Evolutionary conservation across 2,329 filamentous ascomycete species (phyloP).

Genomic region (Ophiocordyceps polyrhachis-furcata): DNA sequence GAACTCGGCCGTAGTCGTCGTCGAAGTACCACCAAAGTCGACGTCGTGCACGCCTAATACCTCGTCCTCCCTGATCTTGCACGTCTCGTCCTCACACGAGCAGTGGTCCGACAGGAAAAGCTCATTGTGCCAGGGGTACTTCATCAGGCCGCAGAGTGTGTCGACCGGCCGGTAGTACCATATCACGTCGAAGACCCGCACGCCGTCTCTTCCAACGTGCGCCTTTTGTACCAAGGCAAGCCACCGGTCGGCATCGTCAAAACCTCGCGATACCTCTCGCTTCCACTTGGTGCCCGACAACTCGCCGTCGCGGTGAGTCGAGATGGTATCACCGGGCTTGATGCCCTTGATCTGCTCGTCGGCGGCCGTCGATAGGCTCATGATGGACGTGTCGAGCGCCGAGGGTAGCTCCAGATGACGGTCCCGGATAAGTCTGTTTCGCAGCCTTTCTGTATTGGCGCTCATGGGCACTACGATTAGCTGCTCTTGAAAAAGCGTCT

Average conservation of each 20-base stretch:
- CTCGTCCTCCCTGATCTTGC: constrained; percentile 32
- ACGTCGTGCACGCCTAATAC: constrained; percentile 39
- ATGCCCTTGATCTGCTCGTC: constrained; percentile 15
- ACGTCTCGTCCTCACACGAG: constrained; percentile 34
- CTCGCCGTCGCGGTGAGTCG: constrained; percentile 22
- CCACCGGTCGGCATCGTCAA: constrained; percentile 36
- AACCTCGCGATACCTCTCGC: constrained; percentile 22
- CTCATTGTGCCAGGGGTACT: constrained; percentile 54
- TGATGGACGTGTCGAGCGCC: constrained; percentile 6
- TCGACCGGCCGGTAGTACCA: constrained; percentile 60
- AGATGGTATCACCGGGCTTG: constrained; percentile 28
- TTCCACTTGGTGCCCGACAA: constrained; percentile 38
- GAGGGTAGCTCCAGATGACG: constrained; percentile 11
- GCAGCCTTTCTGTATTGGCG: constrained; percentile 9
- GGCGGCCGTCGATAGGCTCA: constrained; percentile 6
- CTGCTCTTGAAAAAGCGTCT: constrained; percentile 38
- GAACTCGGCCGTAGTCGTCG: constrained; percentile 28
- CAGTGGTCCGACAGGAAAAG: constrained; percentile 63
- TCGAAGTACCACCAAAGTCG: constrained; percentile 33
- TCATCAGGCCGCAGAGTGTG: constrained; percentile 48
- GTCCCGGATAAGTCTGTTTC: constrained; percentile 9
- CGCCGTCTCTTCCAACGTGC: constrained; percentile 15
- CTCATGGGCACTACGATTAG: constrained; percentile 21
- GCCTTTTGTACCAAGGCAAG: constrained; percentile 50
- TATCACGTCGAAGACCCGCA: constrained; percentile 38